Conservation (phyloP, 345 rosid genomes). For the Moringa oleifera region DNA sequence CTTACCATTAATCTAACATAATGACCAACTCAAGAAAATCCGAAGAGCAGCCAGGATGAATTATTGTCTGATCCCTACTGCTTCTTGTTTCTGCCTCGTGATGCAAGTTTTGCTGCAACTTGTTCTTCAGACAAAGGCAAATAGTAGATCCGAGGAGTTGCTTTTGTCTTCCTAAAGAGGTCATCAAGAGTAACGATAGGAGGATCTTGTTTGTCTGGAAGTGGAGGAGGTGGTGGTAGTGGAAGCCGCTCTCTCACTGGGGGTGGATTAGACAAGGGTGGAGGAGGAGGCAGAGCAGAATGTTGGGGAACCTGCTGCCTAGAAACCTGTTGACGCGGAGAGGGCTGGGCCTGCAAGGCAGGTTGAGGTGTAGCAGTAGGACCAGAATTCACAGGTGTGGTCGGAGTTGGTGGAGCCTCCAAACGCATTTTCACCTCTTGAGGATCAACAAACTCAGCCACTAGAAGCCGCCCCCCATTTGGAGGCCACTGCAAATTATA, state of each 20-base stretch:
- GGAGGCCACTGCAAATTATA: constrained; percentile 93
- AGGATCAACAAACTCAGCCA: constrained; percentile 83
- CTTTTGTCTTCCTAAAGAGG: constrained; percentile 87
- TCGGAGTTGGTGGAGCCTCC: constrained; percentile 55
- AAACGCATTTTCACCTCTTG: constrained; percentile 64
- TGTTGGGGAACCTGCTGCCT: constrained; percentile 60
- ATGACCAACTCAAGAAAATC: constrained; percentile 15
- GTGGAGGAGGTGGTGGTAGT: constrained; percentile 64
- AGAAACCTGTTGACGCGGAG: constrained; percentile 44
- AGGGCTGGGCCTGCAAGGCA: constrained; percentile 38
- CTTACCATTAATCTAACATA: constrained; percentile 32
- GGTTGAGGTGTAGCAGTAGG: constrained; percentile 26
- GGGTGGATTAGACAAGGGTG: constrained; percentile 43
- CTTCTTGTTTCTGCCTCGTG: constrained; percentile 30
- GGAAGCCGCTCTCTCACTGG: constrained; percentile 44
- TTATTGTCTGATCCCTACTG: constrained; percentile 34
- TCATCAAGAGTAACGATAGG: constrained; percentile 91
- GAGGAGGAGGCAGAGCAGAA: constrained; percentile 56
- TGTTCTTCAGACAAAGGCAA: constrained; percentile 86
- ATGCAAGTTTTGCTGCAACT: constrained; percentile 71
- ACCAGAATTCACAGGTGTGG: constrained; percentile 26
- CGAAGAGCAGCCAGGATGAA: constrained; percentile 21
- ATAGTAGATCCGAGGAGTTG: constrained; percentile 94
- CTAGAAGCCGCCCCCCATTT: constrained; percentile 82
- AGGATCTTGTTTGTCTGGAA: constrained; percentile 61